These are phyloP conservation scores for Penicillium ochrochloron DNA, from an alignment of 495 filamentous ascomycete genomes.

Conservation along the genomic window DNA sequence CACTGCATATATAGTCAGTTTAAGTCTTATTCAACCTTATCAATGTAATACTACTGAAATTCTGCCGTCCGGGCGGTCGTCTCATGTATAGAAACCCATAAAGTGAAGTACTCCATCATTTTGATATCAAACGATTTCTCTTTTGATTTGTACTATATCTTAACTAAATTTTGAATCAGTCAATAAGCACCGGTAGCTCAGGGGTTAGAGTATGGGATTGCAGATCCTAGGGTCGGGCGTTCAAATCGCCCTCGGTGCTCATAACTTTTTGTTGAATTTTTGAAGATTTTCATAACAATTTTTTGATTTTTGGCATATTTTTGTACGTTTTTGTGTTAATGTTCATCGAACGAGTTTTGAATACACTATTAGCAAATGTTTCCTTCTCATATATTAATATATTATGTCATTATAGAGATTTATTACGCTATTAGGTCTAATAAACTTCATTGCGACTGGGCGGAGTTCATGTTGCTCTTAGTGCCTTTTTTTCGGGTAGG, in stretches of 20 bases:
- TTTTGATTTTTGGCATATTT: too few relatives aligned
- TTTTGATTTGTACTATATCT: background rate
- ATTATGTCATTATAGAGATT: background rate
- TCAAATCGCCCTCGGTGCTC: background rate
- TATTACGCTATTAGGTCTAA: background rate
- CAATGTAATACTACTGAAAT: too few relatives aligned
- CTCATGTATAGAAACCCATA: too few relatives aligned
- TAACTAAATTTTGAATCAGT: background rate
- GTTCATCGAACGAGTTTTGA: too few relatives aligned
- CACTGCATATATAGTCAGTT: too few relatives aligned
- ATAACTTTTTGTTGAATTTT: background rate
- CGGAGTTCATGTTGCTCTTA: background rate
- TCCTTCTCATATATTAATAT: background rate
- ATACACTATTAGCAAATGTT: too few relatives aligned
- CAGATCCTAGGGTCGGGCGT: background rate
- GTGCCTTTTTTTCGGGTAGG: background rate
- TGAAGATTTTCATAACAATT: too few relatives aligned
- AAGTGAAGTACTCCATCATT: too few relatives aligned
- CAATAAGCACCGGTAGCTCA: background rate
- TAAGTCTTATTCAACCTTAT: too few relatives aligned
- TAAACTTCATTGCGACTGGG: background rate
- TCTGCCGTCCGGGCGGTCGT: too few relatives aligned
- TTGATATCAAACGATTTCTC: too few relatives aligned
- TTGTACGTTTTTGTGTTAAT: too few relatives aligned
- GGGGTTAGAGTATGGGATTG: background rate